Conservation (phyloP, 1,139 yeast species). For the Candida glucosophila region DNA sequence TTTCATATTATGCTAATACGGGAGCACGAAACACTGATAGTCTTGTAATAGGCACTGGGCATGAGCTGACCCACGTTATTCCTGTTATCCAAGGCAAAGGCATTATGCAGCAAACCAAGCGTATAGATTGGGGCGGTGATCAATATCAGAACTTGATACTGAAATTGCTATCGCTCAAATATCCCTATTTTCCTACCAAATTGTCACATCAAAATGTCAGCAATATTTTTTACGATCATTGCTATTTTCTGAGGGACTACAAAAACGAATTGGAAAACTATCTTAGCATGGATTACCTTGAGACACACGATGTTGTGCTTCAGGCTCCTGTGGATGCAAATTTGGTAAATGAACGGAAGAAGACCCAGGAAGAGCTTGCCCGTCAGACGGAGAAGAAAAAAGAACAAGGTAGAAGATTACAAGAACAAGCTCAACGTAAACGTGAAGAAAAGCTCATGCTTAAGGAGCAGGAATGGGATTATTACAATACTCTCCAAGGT, state of each 20-base stretch:
- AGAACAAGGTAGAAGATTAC: conserved; percentile 82
- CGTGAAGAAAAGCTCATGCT: conserved; percentile 72
- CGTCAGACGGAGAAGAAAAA: conserved; percentile 70
- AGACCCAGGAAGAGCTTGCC: conserved; percentile 76
- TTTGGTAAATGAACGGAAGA: conserved; percentile 48
- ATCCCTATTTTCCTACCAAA: conserved; percentile 84
- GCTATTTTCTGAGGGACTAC: conserved; percentile 70
- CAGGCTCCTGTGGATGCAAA: conserved; percentile 68
- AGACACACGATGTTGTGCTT: conserved; percentile 58
- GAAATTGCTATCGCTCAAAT: conserved; percentile 64
- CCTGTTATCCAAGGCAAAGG: conserved; percentile 73
- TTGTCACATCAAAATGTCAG: conserved; percentile 58
- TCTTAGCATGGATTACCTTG: conserved; percentile 57
- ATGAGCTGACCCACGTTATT: conserved; percentile 74
- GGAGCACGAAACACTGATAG: conserved; percentile 38
- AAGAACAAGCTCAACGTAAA: conserved; percentile 85
- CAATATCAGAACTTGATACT: conserved; percentile 59
- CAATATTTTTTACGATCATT: conserved; percentile 61
- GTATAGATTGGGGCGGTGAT: conserved; percentile 91
- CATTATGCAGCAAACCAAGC: conserved; percentile 55
- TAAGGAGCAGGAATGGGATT: conserved; percentile 73
- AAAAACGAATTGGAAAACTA: conserved; percentile 49
- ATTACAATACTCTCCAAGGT: conserved; percentile 51
- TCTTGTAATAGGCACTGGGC: conserved; percentile 71
- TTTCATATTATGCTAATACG: conserved; percentile 54